Evolutionary conservation across 1,284 basidiomycete genomes (phyloP), one percentile per base, ranked within the genome.

Genomic region (Rhodotorula glutinis): DNA sequence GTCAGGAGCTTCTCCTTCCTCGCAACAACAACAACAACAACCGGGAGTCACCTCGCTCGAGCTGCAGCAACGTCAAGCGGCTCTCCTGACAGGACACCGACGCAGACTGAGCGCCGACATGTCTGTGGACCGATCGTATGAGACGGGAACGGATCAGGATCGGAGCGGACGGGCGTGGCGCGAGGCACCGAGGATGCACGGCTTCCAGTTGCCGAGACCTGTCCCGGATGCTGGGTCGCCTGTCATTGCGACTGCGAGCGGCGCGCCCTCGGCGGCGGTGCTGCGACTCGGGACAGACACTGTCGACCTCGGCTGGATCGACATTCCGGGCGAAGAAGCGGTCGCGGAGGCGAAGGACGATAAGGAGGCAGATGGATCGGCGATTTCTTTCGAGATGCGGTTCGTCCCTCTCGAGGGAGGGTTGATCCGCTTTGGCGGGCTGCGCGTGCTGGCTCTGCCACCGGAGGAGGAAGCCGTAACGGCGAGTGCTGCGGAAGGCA

Each of bases 41-140:
- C 43, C 21, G 23, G 46, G 46, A 13, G 29, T 57, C 44, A 57
- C 56, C 19, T 47, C 56, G 33, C 33, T 38, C 33, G 33, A 38
- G n/a, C 57, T 51, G 4, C 57, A 59, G 17, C 57, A 41, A 25
- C 57, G 51, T 23, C 57, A 30, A 27, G 49, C 57, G 30, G 13
- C 40, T 51, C 8, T 47, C 19, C 8, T 3, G 30, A 8, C 33
- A 25, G 44, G 29, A 7, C 33, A 30, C 8, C n/a, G 13, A 14
- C 14, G 14, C 30, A 16, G 25, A 23, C 16, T 49, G 11, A 7
- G 19, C 40, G 4, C 49, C 25, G 9, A 9, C 21, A 11, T 33
- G 23, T 21, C 21, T n/a, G n/a, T n/a, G n/a, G n/a, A n/a, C n/a
- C n/a, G n/a, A n/a, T n/a, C n/a, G n/a, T n/a, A n/a, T n/a, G n/a